These are phyloP conservation scores for Boletus bicolor DNA, from an alignment of 768 basidiomycete species.

Conservation along the genomic window DNA sequence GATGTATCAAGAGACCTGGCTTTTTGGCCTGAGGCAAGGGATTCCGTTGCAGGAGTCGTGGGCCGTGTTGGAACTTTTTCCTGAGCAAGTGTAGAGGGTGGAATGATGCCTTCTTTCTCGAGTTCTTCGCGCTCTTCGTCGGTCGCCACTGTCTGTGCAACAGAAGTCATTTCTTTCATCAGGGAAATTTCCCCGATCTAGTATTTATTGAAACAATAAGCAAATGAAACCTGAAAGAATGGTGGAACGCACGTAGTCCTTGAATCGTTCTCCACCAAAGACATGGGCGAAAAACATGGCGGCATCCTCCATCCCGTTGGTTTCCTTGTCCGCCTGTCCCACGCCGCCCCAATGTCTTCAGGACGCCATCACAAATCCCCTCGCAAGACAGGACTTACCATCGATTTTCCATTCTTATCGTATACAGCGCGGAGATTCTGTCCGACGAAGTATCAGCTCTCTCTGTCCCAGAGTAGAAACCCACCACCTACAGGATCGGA, in stretches of 20 bases:
- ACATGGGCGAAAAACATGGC: slow-evolving; percentile 93
- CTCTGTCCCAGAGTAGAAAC: slow-evolving; percentile 12
- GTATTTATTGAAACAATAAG: neutral
- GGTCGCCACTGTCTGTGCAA: slow-evolving; percentile 83
- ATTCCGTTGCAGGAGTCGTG: slow-evolving; percentile 14
- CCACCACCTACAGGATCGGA: slow-evolving; percentile 65
- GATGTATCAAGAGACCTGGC: slow-evolving; percentile 13
- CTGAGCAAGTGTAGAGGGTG: slow-evolving; percentile 17
- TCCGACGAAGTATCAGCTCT: slow-evolving; percentile 8
- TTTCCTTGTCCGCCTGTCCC: slow-evolving; percentile 68
- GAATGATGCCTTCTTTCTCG: slow-evolving; percentile 59
- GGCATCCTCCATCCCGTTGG: slow-evolving; percentile 86
- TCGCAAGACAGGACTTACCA: slow-evolving; percentile 45
- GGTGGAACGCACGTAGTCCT: slow-evolving; percentile 69
- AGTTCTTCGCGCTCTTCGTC: slow-evolving; percentile 91
- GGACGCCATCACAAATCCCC: slow-evolving; percentile 3
- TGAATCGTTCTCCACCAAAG: slow-evolving; percentile 92
- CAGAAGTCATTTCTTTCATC: slow-evolving; percentile 89
- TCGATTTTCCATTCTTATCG: slow-evolving; percentile 91
- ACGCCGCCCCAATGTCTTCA: neutral
- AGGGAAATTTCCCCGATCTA: slow-evolving; percentile 97
- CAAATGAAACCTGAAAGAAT: neutral
- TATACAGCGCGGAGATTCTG: slow-evolving; percentile 86
- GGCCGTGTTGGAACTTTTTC: slow-evolving; percentile 17
- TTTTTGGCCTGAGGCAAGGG: slow-evolving; percentile 6